A percentile compares a stretch with the other conserved stretches of the same genome.
Evolutionary conservation across 768 basidiomycete genomes (phyloP).

Genomic region (Dentipellis sp.): DNA sequence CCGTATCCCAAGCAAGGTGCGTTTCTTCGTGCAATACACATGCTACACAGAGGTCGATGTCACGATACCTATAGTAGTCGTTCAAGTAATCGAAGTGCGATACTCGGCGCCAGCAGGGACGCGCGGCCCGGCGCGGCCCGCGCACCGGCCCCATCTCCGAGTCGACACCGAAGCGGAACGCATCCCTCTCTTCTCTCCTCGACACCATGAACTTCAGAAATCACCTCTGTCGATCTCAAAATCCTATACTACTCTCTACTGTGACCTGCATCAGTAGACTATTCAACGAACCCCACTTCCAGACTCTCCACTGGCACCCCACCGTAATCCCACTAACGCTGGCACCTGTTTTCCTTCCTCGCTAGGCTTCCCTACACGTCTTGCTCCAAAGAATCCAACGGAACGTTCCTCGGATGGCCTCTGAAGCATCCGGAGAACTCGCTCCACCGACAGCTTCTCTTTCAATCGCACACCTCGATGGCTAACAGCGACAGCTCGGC

Average conservation of each 20-base stretch:
- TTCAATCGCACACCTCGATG: not conserved
- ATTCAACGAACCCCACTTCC: not conserved
- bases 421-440: not conserved
- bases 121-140: too few relatives aligned
- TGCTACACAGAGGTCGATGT: too few relatives aligned
- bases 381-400: not conserved
- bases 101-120: too few relatives aligned
- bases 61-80: too few relatives aligned
- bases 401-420: slow-evolving; percentile 1
- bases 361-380: slow-evolving; percentile 7
- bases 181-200: too few relatives aligned
- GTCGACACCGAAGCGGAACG: too few relatives aligned
- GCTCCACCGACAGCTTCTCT: not conserved
- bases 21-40: too few relatives aligned
- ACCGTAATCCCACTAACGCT: slow-evolving; percentile 6
- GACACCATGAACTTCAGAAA: not conserved
- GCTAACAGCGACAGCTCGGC: not conserved
- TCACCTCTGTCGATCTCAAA: not conserved
- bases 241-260: slow-evolving; percentile 6
- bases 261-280: slow-evolving; percentile 2
- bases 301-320: not conserved
- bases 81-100: too few relatives aligned
- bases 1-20: too few relatives aligned
- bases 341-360: slow-evolving; percentile 9
- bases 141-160: too few relatives aligned